Evolutionary conservation across 1,139 yeast genomes (phyloP), one percentile per base, ranked within the genome.

Genomic region (Suhomyces panamericanus): DNA sequence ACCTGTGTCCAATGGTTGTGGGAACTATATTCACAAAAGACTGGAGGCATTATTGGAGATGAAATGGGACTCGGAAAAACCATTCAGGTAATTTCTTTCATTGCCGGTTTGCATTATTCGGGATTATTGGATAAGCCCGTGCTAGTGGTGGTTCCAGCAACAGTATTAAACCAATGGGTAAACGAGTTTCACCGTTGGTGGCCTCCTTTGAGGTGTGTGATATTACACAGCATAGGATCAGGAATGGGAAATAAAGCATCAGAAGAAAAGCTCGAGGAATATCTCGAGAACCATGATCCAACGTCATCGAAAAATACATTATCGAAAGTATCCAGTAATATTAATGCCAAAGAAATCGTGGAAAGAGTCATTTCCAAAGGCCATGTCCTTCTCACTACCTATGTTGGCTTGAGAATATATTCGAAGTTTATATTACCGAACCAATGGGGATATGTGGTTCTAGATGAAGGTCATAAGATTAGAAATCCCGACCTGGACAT

Each of bases 61-160:
- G 99, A 93, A 63, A 93, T 93, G 99, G 99, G 99, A 0, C 67
- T 93, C 13, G 99, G 99, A 2, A 93, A 93, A 59, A 93, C 99
- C 0, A 86, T 93, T 44, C 99, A 93, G 62, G 78, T 93, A 8
- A 89, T 89, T 34, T 81, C 97, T 0, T 93, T 93, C 62, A 60
- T 93, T 9, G 97, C 98, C 0, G 95, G 96, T 0, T 69, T 93
- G 32, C 96, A 90, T 58, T 87, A 90, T 60, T 87, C 96, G 14
- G 84, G 85, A 0, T 68, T 80, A 43, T 66, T 93, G 5, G 77
- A 80, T 17, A 86, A 85, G 38, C 99, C 99, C 0, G 85, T 87
- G 0, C 61, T 93, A 31, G 77, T 93, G 34, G 97, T 93, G 0
- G 96, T 96, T 48, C 99, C 99, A 0, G 98, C 99, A 0, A 93